Conservation (phyloP, 2,329 filamentous ascomycete genomes). For the Ustilaginoidea virens region DNA sequence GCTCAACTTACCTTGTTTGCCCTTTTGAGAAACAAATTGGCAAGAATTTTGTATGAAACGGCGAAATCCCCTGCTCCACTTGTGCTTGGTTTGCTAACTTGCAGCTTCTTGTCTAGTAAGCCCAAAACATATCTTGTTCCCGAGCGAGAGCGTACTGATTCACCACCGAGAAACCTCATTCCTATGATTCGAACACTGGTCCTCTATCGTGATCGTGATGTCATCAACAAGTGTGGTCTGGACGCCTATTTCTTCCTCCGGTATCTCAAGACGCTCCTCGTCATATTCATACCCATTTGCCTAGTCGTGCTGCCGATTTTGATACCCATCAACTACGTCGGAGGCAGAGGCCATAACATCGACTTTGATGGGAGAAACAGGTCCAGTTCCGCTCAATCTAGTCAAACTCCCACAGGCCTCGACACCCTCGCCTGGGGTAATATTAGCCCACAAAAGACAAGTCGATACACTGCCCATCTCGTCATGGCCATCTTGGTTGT, state of each 20-base stretch:
- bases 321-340: constrained; percentile 68
- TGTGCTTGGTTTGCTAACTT: constrained; percentile 5
- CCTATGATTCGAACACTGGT: constrained; percentile 44
- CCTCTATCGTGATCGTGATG: constrained; percentile 56
- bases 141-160: constrained; percentile 66
- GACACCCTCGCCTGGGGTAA: constrained; percentile 84
- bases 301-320: constrained; percentile 69
- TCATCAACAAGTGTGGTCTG: constrained; percentile 89
- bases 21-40: constrained; percentile 60
- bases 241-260: constrained; percentile 97
- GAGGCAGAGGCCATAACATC: constrained; percentile 47
- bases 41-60: constrained; percentile 59
- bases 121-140: constrained; percentile 77
- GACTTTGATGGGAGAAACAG: constrained; percentile 16
- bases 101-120: constrained; percentile 33
- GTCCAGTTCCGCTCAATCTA: constrained; percentile 7
- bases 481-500: constrained; percentile 65
- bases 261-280: constrained; percentile 60
- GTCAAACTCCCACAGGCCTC: constrained; percentile 39
- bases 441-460: constrained; percentile 46
- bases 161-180: constrained; percentile 45
- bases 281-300: constrained; percentile 81
- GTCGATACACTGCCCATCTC: constrained; percentile 72
- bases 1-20: constrained; percentile 57
- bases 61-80: neutral